These are phyloP conservation scores for Apophysomyces elegans DNA, from an alignment of 371 early-diverging fungal species.

Conservation along the genomic window DNA sequence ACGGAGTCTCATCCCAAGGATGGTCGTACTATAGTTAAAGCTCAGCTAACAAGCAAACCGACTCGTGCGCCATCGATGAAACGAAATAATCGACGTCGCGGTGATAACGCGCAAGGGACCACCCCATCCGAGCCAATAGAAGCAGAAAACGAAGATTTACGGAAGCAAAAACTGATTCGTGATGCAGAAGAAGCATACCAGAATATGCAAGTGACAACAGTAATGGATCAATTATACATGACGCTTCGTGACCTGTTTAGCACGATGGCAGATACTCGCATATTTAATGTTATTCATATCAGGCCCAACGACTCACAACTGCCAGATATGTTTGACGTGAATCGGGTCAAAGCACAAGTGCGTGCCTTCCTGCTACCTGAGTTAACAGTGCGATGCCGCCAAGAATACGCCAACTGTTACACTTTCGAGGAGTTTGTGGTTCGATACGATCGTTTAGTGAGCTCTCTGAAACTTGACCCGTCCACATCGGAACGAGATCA, in stretches of 20 bases:
- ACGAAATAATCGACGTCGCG: constrained; percentile 40
- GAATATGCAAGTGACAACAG: constrained; percentile 58
- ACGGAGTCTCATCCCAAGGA: constrained; percentile 81
- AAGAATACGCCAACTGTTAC: constrained; percentile 63
- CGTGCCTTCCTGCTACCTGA: constrained; percentile 63
- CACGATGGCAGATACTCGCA: constrained; percentile 73
- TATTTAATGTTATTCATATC: constrained; percentile 85
- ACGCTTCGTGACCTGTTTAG: constrained; percentile 68
- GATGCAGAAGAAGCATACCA: constrained; percentile 50
- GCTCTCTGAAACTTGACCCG: constrained; percentile 28
- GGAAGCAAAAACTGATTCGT: constrained; percentile 31
- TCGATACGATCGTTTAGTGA: constrained; percentile 46
- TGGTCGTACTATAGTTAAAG: constrained; percentile 45
- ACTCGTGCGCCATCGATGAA: constrained; percentile 70
- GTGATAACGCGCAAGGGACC: constrained; percentile 2
- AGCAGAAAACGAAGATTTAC: constrained; percentile 21
- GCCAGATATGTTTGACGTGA: constrained; percentile 49
- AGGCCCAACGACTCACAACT: constrained; percentile 69
- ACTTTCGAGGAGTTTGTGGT: constrained; percentile 58
- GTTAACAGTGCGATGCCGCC: constrained; percentile 50
- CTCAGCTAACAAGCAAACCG: constrained; percentile 61
- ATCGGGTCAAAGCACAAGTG: constrained; percentile 62
- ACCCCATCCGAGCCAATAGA: constrained; percentile 10
- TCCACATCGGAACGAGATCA: constrained; percentile 19
- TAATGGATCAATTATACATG: constrained; percentile 61